Percentiles rank a stretch among this genome's conserved stretches.
phyloP scores from a whole-genome alignment of 805 yeast species.

The Starmerella bacillaris region DNA sequence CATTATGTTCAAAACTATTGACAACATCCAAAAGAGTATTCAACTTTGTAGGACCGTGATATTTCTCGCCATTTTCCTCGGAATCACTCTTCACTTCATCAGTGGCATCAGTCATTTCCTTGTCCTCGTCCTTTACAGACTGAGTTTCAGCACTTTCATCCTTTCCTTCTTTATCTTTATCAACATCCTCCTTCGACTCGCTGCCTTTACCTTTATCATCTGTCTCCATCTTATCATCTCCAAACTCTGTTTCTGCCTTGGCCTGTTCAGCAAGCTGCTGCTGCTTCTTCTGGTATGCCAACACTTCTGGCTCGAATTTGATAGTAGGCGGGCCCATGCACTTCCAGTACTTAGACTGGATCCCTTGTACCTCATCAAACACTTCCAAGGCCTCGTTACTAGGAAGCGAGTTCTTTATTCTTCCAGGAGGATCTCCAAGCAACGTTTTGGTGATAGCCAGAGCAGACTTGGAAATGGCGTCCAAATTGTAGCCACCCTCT shows the following conservation, averaged over 20 bases:
- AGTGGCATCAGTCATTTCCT: not conserved
- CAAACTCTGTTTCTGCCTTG: conserved; percentile 8
- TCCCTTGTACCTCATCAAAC: conserved; percentile 58
- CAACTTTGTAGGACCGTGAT: conserved; percentile 4
- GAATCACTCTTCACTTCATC: not conserved
- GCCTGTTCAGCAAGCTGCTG: conserved; percentile 11
- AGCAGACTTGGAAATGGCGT: conserved; percentile 78
- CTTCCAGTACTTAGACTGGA: conserved; percentile 78
- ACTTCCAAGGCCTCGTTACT: conserved; percentile 60
- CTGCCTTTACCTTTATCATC: not conserved
- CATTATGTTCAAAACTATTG: conserved; percentile 45
- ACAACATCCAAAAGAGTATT: conserved; percentile 46
- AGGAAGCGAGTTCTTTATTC: conserved; percentile 44
- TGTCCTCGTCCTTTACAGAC: too few relatives aligned
- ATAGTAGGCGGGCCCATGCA: conserved; percentile 33
- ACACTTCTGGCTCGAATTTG: conserved; percentile 12
- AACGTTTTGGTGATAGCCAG: conserved; percentile 79
- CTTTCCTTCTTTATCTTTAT: conserved; percentile 4
- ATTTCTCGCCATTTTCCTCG: not conserved
- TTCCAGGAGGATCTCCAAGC: conserved; percentile 87
- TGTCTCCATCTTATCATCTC: not conserved
- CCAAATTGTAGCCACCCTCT: conserved; percentile 94
- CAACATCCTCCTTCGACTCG: not conserved
- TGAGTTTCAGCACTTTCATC: not conserved
- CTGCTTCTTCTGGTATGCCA: conserved; percentile 12